Evolutionary conservation across 2,329 filamentous ascomycete species (phyloP).

Genomic region (Pseudopithomyces maydicus): DNA sequence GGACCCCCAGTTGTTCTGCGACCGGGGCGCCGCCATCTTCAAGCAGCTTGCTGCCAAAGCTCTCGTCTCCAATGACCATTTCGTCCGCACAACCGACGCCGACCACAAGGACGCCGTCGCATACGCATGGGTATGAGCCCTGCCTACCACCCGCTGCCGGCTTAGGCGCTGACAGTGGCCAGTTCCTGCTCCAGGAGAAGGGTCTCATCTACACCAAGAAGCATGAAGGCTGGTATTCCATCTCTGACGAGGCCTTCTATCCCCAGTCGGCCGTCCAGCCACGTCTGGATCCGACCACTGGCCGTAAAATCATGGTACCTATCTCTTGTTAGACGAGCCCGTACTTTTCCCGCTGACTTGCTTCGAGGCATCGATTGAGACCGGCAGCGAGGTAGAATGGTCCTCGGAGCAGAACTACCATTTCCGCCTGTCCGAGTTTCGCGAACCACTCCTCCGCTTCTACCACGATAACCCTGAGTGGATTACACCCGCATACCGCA

Average conservation of each 20-base stretch:
- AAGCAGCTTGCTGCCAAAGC: slow-evolving; percentile 71
- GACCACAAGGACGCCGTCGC: slow-evolving; percentile 84
- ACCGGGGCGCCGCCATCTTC: slow-evolving; percentile 81
- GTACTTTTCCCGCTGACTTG: slow-evolving; percentile 16
- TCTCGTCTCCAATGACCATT: slow-evolving; percentile 78
- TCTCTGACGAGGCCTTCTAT: slow-evolving; percentile 97
- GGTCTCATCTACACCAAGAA: slow-evolving; percentile 83
- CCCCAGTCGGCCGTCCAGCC: slow-evolving; percentile 75
- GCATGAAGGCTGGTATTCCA: slow-evolving; percentile 95
- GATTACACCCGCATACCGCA: slow-evolving; percentile 73
- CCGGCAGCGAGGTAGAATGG: slow-evolving; percentile 93
- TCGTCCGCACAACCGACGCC: slow-evolving; percentile 87
- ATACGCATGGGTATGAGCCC: slow-evolving; percentile 74
- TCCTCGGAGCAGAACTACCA: slow-evolving; percentile 92
- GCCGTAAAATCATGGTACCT: slow-evolving; percentile 75
- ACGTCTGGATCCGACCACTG: slow-evolving; percentile 77
- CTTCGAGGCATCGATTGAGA: slow-evolving; percentile 71
- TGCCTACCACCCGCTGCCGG: not conserved
- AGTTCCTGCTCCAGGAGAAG: slow-evolving; percentile 72
- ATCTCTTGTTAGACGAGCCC: no score
- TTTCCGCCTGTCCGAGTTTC: slow-evolving; percentile 85
- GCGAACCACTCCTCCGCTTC: slow-evolving; percentile 76
- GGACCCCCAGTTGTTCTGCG: slow-evolving; percentile 83
- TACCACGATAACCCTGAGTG: slow-evolving; percentile 79
- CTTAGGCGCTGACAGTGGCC: slow-evolving; percentile 26